Conservation (phyloP, 768 basidiomycete genomes). For the Nidularia sp. region DNA sequence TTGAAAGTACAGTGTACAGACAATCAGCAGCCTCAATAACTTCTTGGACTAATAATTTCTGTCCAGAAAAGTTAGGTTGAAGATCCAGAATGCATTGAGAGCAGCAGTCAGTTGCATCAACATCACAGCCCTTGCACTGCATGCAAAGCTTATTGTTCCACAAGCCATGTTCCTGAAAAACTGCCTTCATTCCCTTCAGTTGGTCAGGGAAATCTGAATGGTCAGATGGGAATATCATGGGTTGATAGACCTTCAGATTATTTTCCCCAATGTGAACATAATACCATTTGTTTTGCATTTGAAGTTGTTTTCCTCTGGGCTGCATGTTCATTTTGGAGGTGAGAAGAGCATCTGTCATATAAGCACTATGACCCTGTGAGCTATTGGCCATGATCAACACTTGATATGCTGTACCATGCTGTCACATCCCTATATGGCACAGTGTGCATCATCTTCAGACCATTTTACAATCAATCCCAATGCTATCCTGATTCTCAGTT, state of each 20-base stretch:
- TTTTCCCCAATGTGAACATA: conserved; percentile 4
- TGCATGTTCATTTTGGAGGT: conserved; percentile 27
- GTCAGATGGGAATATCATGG: conserved; percentile 28
- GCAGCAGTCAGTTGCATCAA: conserved; percentile 6
- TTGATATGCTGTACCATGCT: conserved; percentile 12
- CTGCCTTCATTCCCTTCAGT: conserved; percentile 16
- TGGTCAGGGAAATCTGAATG: conserved; percentile 21
- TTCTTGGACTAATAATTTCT: conserved; percentile 16
- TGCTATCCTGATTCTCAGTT: no score
- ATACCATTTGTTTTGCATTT: conserved; percentile 25
- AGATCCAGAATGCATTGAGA: conserved; percentile 9
- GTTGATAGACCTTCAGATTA: conserved; percentile 19
- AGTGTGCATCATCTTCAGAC: no score
- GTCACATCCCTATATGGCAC: no score
- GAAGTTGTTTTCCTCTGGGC: conserved; percentile 34
- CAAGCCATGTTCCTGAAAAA: conserved; percentile 11
- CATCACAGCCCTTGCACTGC: conserved; percentile 14
- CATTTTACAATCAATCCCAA: no score
- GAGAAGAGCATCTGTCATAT: conserved; percentile 28
- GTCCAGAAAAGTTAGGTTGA: conserved; percentile 14
- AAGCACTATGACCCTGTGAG: conserved; percentile 37
- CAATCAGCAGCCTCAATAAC: conserved; percentile 14
- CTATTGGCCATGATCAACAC: conserved; percentile 34
- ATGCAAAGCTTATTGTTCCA: conserved; percentile 7
- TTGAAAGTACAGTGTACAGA: conserved; percentile 14